Evolutionary conservation across 1,284 basidiomycete genomes (phyloP), one percentile per base, ranked within the genome.

Genomic region (Coniferiporia sulphurascens): DNA sequence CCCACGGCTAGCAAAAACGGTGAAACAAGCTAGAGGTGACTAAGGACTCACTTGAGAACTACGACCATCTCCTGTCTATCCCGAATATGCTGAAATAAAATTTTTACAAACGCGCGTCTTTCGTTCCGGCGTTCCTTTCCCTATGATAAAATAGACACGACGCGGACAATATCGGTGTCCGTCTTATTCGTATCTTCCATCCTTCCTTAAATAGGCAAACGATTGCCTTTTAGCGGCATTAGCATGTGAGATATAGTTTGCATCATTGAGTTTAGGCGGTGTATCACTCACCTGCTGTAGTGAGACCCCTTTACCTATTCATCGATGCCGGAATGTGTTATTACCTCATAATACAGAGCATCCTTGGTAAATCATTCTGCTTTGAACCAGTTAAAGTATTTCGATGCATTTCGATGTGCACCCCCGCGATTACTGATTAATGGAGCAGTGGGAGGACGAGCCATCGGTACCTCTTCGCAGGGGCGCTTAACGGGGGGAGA

Each of bases 191-290:
- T 46, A 55, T 55, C 53, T 46, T 15, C 19, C 2, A 19, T 36
- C 36, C 22, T 34, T 12, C 45, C 45, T 38, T 13, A n/a, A 48
- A 35, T 36, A 56, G 45, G 4, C n/a, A 56, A 38, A 48, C 45
- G 45, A 38, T 22, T 56, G 34, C 46, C 54, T 38, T 35, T 45
- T 27, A 48, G 19, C 17, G 54, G 46, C 48, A 56, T 56, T 56
- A 15, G 54, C 34, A 36, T 49, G 15, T 17, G 44, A 17, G 41
- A 43, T 43, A 27, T 2, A 27, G 27, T 27, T 41, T 15, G 38
- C 44, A 46, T 9, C 27, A 5, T 46, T 21, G 15, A 21, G 17
- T 1, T n/a, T 17, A n/a, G n/a, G 19, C 15, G 44, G 44, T n/a
- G 17, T 9, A 46, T 46, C 44, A 4, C 15, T 46, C 8, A 4